Conservation (phyloP, 306 rosid genomes). For the Cicer pinnatifidum region DNA sequence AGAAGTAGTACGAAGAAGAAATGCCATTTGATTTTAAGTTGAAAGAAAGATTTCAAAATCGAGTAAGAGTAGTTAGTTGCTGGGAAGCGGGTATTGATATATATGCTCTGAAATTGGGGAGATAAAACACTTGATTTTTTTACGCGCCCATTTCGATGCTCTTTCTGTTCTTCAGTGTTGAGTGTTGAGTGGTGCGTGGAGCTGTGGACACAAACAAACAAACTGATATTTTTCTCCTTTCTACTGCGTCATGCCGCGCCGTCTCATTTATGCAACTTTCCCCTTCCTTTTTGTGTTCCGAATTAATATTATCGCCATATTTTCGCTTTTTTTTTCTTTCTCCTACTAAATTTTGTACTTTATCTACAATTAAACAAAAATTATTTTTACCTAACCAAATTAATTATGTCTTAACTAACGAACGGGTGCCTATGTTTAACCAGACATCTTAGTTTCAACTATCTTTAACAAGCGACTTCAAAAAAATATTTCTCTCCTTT, state of each 20-base stretch:
- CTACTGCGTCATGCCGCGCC: neutral
- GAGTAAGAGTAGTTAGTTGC: neutral
- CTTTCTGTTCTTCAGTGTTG: neutral
- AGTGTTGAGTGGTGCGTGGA: too few species aligned
- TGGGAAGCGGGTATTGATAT: neutral
- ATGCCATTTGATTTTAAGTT: slow-evolving; percentile 58
- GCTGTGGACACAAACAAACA: too few species aligned
- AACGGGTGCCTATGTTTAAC: too few species aligned
- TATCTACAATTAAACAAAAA: too few species aligned
- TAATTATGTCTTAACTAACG: too few species aligned
- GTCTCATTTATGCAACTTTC: slow-evolving; percentile 4
- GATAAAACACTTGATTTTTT: neutral
- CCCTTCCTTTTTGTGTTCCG: neutral
- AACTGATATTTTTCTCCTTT: neutral
- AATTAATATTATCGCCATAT: too few species aligned
- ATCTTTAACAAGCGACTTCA: too few species aligned
- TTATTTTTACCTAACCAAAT: too few species aligned
- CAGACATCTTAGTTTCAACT: too few species aligned
- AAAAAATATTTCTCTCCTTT: too few species aligned
- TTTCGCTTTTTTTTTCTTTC: neutral
- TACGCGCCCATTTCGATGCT: slow-evolving; percentile 29
- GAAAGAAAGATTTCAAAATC: neutral
- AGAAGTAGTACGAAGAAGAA: slow-evolving; percentile 50
- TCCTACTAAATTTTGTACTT: neutral
- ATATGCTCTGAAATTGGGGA: too few species aligned